Conservation (phyloP, 139 green algal species). For the Pycnococcus provasolii region DNA sequence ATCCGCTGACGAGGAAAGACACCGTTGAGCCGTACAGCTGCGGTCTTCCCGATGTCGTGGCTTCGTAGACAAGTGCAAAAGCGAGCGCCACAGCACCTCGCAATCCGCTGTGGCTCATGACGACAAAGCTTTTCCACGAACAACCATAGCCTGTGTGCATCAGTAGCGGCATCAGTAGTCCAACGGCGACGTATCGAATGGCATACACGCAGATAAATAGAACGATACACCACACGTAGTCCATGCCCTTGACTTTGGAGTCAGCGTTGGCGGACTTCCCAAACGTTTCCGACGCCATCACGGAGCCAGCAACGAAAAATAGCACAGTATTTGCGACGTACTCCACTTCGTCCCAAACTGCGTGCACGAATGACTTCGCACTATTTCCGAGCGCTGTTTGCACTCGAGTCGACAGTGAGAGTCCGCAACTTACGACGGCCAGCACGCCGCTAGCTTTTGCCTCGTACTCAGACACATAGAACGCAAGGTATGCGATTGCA, state of each 20-base stretch:
- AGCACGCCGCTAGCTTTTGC: conserved; percentile 17
- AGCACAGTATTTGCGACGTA: conserved; percentile 10
- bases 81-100: not conserved
- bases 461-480: conserved; percentile 19
- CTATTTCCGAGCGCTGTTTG: too few species aligned
- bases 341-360: conserved; percentile 4
- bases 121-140: not conserved
- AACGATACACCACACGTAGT: not conserved
- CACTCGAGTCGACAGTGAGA: too few species aligned
- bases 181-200: not conserved
- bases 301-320: conserved; percentile 5
- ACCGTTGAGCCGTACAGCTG: not conserved
- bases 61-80: not conserved
- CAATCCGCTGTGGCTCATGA: not conserved
- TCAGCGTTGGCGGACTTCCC: not conserved
- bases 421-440: not conserved
- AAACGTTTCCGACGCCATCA: not conserved
- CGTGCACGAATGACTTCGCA: not conserved
- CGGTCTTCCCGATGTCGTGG: not conserved
- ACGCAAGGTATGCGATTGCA: conserved; percentile 16
- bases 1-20: conserved; percentile 1
- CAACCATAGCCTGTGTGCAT: not conserved
- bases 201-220: conserved; percentile 5
- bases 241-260: not conserved
- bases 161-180: conserved; percentile 1